A percentile compares a stretch with the other conserved stretches of the same genome.
Conservation (phyloP, 352 stramenopile species). For the Phytophthora capsici region DNA sequence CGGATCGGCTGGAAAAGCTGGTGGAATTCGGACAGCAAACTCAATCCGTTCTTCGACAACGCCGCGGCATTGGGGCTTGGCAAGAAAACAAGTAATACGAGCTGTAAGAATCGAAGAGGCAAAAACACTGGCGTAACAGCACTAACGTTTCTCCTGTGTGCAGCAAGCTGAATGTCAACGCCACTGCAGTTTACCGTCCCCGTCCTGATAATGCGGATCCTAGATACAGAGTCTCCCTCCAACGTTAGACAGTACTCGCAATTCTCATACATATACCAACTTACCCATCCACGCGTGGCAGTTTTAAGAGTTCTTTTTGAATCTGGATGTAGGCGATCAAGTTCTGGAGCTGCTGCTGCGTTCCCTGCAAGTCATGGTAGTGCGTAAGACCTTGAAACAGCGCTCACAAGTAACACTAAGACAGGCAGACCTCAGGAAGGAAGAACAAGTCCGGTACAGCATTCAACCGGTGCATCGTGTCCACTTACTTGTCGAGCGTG, state of each 20-base stretch:
- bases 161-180: constrained; percentile 42
- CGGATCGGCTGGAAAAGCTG: constrained; percentile 44
- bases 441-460: constrained; percentile 31
- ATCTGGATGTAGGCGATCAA: constrained; percentile 56
- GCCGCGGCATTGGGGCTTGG: constrained; percentile 40
- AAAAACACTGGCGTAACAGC: background rate
- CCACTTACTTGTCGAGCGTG: background rate
- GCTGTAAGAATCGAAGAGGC: background rate
- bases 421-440: constrained; percentile 18
- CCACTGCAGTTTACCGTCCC: constrained; percentile 25
- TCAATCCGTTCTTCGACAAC: constrained; percentile 48
- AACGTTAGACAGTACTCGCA: constrained; percentile 15
- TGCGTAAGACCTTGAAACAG: background rate
- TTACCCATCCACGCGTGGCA: constrained; percentile 73
- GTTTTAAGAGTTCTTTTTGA: constrained; percentile 47
- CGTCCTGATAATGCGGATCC: constrained; percentile 40
- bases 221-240: constrained; percentile 8
- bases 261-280: constrained; percentile 4
- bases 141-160: constrained; percentile 50
- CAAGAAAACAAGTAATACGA: background rate
- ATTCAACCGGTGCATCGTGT: constrained; percentile 13
- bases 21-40: constrained; percentile 50
- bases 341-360: constrained; percentile 74
- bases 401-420: background rate
- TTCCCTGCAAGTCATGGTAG: constrained; percentile 24